phyloP scores from a whole-genome alignment of 176 grass and related monocot species.

The Oryza officinalis region DNA sequence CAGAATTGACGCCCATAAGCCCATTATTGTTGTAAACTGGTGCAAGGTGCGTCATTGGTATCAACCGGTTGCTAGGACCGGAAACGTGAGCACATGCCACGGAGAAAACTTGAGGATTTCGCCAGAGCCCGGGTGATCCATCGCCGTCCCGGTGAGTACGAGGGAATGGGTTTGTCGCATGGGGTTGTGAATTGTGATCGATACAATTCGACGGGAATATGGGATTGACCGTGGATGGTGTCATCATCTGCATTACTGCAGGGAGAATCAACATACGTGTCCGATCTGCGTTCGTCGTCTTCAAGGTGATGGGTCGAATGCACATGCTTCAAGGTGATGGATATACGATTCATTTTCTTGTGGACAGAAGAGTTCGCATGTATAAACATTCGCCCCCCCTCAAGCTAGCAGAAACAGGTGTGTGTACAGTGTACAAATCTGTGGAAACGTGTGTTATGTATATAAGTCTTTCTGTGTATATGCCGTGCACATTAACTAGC shows the following conservation, averaged over 20 bases:
- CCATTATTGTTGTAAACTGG: constrained; percentile 10
- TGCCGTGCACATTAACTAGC: too few relatives aligned
- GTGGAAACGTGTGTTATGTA: too few relatives aligned
- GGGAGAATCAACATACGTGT: background rate
- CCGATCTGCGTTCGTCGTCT: background rate
- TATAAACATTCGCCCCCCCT: too few relatives aligned
- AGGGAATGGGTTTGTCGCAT: background rate
- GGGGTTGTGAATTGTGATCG: background rate
- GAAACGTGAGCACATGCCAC: background rate
- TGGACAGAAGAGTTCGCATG: too few relatives aligned
- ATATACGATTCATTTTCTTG: too few relatives aligned
- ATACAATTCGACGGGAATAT: background rate
- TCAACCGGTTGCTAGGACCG: background rate
- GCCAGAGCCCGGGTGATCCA: background rate
- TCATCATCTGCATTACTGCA: background rate
- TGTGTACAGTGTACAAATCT: too few relatives aligned
- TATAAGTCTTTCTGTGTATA: too few relatives aligned
- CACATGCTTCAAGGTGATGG: background rate
- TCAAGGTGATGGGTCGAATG: background rate
- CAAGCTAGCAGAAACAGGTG: too few relatives aligned
- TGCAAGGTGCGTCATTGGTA: background rate
- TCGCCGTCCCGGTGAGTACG: background rate
- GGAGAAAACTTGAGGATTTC: background rate
- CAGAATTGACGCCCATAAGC: background rate
- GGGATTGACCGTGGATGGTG: background rate